Percentiles rank a stretch among this genome's conserved stretches.
Evolutionary conservation across 208 protist genomes (phyloP).

Genomic region (Crithidia fasciculata): DNA sequence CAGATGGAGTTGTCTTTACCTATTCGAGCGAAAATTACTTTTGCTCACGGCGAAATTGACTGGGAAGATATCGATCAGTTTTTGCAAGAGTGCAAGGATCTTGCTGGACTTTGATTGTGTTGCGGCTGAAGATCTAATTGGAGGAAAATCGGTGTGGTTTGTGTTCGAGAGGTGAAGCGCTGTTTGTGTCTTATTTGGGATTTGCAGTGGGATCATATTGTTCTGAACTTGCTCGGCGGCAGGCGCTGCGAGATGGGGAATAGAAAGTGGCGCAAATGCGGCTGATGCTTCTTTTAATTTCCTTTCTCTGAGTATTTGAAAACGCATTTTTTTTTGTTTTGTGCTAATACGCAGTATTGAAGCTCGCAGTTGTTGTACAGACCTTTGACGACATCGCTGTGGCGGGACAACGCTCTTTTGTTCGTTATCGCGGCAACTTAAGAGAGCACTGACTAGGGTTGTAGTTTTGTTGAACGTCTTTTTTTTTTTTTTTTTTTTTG

Average conservation of each 20-base stretch:
- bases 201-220: too few relatives aligned
- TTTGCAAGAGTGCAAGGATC: slow-evolving; percentile 10
- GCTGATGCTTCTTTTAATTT: not conserved
- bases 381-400: too few relatives aligned
- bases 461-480: not conserved
- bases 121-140: not conserved
- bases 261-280: too few relatives aligned
- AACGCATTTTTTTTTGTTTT: too few relatives aligned
- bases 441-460: too few relatives aligned
- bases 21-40: slow-evolving; percentile 4
- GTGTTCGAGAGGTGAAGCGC: not conserved
- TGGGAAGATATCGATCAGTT: slow-evolving; percentile 19
- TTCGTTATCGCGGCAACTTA: too few relatives aligned
- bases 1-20: slow-evolving; percentile 15
- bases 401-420: too few relatives aligned
- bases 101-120: not conserved
- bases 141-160: not conserved
- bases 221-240: too few relatives aligned
- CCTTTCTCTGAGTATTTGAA: too few relatives aligned
- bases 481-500: not conserved
- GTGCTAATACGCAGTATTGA: too few relatives aligned
- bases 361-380: too few relatives aligned
- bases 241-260: too few relatives aligned
- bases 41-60: slow-evolving; percentile 11
- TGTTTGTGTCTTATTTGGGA: not conserved